phyloP scores from a whole-genome alignment of 2,329 filamentous ascomycete genomes.

The Beauveria rudraprayagi region DNA sequence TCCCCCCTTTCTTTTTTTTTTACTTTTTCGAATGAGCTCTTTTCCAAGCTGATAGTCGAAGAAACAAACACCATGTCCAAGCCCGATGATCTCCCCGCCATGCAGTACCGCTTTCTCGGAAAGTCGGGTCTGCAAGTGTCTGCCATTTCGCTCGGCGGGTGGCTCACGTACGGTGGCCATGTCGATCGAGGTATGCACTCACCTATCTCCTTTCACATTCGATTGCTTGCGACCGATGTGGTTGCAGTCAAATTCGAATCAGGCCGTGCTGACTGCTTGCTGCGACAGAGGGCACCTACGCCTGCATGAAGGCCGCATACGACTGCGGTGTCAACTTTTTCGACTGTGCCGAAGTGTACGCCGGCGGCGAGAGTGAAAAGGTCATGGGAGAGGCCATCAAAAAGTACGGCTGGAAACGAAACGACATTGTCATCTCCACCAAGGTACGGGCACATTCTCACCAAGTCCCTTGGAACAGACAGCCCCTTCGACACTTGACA shows the following conservation, averaged over 20 bases:
- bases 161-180: conserved; percentile 69
- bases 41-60: too few species aligned
- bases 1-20: too few species aligned
- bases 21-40: neutral
- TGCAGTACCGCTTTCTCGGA: conserved; percentile 67
- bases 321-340: conserved; percentile 56
- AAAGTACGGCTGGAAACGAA: conserved; percentile 53
- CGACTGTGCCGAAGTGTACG: conserved; percentile 51
- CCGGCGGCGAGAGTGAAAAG: conserved; percentile 52
- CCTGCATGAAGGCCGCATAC: conserved; percentile 54
- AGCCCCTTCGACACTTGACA: too few species aligned
- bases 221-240: too few species aligned
- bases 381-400: conserved; percentile 55
- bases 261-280: conserved; percentile 9
- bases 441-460: conserved; percentile 32
- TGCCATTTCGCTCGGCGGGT: conserved; percentile 61
- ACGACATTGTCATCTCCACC: conserved; percentile 54
- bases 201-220: neutral
- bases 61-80: conserved; percentile 23
- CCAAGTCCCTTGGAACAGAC: neutral
- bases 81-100: conserved; percentile 39
- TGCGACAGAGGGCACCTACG: conserved; percentile 36
- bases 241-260: too few species aligned
- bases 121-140: conserved; percentile 67
- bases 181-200: conserved; percentile 51